Evolutionary conservation across 768 basidiomycete genomes (phyloP), one percentile per base, ranked within the genome.

Genomic region (Russula emetica): DNA sequence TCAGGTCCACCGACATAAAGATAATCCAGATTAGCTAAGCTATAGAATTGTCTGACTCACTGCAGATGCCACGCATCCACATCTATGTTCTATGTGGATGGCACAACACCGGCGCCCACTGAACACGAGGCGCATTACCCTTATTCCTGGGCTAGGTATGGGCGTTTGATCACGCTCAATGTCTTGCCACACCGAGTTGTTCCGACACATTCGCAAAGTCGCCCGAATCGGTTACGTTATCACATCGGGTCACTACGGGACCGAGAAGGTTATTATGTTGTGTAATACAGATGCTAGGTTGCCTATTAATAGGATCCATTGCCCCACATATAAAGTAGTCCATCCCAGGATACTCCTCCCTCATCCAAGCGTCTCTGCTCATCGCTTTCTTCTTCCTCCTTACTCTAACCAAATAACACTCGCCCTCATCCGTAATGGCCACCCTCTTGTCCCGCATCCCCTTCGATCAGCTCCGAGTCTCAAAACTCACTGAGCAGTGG

Each of bases 371-470:
- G 8, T 22, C 4, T 47, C 45, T 22, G 5, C 22, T 24, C 42
- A 28, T 16, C n/a, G 28, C 28, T 10, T 44, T 14, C 11, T 18
- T 6, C 6, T 13, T 8, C 9, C 11, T 8, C 10, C 3, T 24
- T 4, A 6, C 1, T 8, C 55, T 20, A n/a, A n/a, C 45, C 1
- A 6, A 16, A 34, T 14, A 38, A 11, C 42, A 20, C 18, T 36
- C 3, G 16, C n/a, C 42, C 20, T 45, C 10, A 42, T 44, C 55
- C 34, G 10, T 28, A 36, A 65, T 65, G 64, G 4, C 64, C 20
- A 57, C 64, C 8, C 49, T 65, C 16, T 16, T 65, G 38, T 65
- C 64, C 4, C 58, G 63, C 30, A 6, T 64, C 24, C 55, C 59
- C 4, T 65, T 65, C 40, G 64, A 65, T 18, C 34, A 26, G 18